These are phyloP conservation scores for Micractinium sp. DNA, from an alignment of 139 green algal species.

Conservation along the genomic window DNA sequence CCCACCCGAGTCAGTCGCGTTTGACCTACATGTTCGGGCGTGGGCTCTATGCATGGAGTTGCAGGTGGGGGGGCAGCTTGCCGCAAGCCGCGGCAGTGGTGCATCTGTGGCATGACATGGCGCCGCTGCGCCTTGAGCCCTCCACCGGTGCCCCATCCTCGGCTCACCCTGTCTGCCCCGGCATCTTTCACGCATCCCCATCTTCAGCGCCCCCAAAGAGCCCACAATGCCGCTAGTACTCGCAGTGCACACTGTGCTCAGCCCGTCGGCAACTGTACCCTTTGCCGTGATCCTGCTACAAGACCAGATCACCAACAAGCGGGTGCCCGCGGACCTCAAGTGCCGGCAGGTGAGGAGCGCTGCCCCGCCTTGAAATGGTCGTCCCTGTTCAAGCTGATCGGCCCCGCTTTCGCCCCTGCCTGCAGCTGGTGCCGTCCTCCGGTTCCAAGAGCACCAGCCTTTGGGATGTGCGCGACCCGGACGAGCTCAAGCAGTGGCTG, in stretches of 20 bases:
- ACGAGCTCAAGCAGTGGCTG: constrained; percentile 27
- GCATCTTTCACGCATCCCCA: not conserved
- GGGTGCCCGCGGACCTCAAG: not conserved
- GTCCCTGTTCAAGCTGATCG: not conserved
- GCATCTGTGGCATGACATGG: too few relatives aligned
- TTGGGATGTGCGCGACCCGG: constrained; percentile 26
- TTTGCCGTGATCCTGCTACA: constrained; percentile 33
- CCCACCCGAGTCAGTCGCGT: too few relatives aligned
- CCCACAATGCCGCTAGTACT: not conserved
- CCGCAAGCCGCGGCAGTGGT: too few relatives aligned
- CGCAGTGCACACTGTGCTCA: not conserved
- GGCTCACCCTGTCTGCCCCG: too few relatives aligned
- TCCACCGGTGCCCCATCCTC: too few relatives aligned
- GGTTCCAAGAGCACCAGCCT: constrained; percentile 17
- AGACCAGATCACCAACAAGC: not conserved
- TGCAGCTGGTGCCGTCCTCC: constrained; percentile 27
- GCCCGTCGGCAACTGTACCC: not conserved
- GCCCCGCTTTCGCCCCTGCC: not conserved
- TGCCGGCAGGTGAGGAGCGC: constrained; percentile 1
- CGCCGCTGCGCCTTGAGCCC: too few relatives aligned
- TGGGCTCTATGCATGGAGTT: too few relatives aligned
- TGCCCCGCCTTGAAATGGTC: not conserved
- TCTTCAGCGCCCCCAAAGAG: not conserved
- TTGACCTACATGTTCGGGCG: too few relatives aligned
- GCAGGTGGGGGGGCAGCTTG: too few relatives aligned